Base-by-base conservation (phyloP, 2,329 filamentous ascomycete species). In the Curvularia sp. region DNA sequence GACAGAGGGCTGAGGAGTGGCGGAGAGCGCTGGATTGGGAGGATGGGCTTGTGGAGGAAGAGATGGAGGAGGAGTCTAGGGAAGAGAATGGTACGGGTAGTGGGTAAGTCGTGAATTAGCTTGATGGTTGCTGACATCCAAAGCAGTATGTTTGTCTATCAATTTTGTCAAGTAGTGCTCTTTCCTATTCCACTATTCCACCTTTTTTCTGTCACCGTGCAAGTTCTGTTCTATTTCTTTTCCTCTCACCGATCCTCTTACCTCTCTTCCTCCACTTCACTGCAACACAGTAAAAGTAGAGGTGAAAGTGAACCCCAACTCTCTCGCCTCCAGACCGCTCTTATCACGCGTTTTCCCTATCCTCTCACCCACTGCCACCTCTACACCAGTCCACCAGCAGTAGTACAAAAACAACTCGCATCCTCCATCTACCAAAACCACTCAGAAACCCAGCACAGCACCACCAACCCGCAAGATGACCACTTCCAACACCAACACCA, bases 11-110 rank as follows among this genome's bases (percentile, higher is more conserved):
- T 6, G 59, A 65, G 13, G 60, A 59, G 19, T 69, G 66, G 68
- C 54, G 59, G 19, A 57, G 57, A 39, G 70, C 68, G 23, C 46
- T 74, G 19, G 57, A 62, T 6, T 64, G 61, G 57, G 56, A 61
- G 3, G 36, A 49, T 2, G 58, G 25, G 13, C 28, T 32, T 9
- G 45, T 50, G 13, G 56, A 48, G 2, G 57, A 61, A 36, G 54
- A 15, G 49, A 46, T 12, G 34, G n/a, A 8, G 49, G 57, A 9
- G 5, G 18, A 19, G 21, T 5, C 12, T 15, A 13, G 12, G 13
- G 32, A 34, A 4, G 32, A 34, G 32, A 5, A 15, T n/a, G 34
- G 7, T 8, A 7, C 8, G 5, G 15, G 8, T 3, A 18, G 15
- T 18, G 15, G 15, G 34, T 36, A 36, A 15, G 32, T 36, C 6